Conservation (phyloP, 1,139 yeast genomes). For the Yamadazyma blattariae region DNA sequence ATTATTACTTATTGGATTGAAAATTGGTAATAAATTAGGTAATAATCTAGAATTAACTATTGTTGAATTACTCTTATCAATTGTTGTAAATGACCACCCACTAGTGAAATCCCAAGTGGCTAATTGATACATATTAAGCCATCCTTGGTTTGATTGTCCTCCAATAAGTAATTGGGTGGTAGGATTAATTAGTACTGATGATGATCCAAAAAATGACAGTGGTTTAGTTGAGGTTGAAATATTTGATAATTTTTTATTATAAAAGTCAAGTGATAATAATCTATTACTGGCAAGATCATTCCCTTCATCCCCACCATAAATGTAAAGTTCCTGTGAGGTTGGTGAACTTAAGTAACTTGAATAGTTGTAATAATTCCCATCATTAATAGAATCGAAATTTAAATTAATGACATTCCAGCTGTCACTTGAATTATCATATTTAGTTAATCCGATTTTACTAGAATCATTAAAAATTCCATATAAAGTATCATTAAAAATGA, state of each 20-base stretch:
- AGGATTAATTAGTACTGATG: slow-evolving; percentile 34
- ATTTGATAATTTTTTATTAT: slow-evolving; percentile 24
- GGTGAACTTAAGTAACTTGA: slow-evolving; percentile 32
- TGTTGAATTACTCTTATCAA: slow-evolving; percentile 12
- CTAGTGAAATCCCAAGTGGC: slow-evolving; percentile 45
- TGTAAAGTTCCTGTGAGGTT: slow-evolving; percentile 22
- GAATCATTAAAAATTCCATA: slow-evolving; percentile 26
- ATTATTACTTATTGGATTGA: slow-evolving; percentile 21
- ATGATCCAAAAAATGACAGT: slow-evolving; percentile 42
- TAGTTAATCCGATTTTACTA: slow-evolving; percentile 23
- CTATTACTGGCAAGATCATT: slow-evolving; percentile 21
- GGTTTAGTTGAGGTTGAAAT: slow-evolving; percentile 45
- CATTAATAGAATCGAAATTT: slow-evolving; percentile 23
- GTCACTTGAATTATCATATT: slow-evolving; percentile 18
- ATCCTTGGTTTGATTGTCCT: slow-evolving; percentile 37
- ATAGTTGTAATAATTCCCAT: slow-evolving; percentile 27
- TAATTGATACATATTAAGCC: slow-evolving; percentile 46
- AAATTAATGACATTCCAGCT: slow-evolving; percentile 24
- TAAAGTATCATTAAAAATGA: slow-evolving; percentile 26
- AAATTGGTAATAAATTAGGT: slow-evolving; percentile 36
- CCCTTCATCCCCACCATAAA: slow-evolving; percentile 39
- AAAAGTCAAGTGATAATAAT: slow-evolving; percentile 33
- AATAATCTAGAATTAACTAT: slow-evolving; percentile 28
- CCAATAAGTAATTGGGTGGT: slow-evolving; percentile 40
- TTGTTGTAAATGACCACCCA: slow-evolving; percentile 41